These are phyloP conservation scores for Plasmodium fragile DNA, from an alignment of 169 alveolate genomes.

Conservation along the genomic window DNA sequence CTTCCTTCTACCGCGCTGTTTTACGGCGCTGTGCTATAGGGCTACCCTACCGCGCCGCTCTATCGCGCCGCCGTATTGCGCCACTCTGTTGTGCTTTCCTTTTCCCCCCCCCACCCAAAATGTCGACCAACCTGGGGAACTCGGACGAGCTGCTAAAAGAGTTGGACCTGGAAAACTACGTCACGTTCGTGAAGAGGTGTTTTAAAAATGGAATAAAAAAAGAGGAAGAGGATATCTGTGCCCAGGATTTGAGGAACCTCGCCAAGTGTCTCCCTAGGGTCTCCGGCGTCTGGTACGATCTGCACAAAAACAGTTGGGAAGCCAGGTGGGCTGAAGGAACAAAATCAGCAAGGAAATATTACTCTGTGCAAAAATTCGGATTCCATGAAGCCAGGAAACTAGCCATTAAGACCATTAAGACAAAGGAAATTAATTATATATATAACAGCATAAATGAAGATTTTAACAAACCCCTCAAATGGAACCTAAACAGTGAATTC, in stretches of 20 bases:
- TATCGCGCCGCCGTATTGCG: no score
- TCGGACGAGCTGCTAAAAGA: slow-evolving; percentile 57
- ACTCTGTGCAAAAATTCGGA: slow-evolving; percentile 86
- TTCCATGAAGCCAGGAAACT: slow-evolving; percentile 86
- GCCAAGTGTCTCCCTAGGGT: slow-evolving; percentile 86
- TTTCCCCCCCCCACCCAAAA: slow-evolving; percentile 1
- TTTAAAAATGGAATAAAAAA: slow-evolving; percentile 39
- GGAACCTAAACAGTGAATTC: slow-evolving; percentile 52
- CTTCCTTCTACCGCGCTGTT: neutral
- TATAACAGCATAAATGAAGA: slow-evolving; percentile 56
- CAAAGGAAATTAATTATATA: slow-evolving; percentile 68
- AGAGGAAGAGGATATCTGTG: slow-evolving; percentile 51
- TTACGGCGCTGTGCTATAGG: no score
- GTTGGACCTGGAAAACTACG: slow-evolving; percentile 42
- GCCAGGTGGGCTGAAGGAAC: slow-evolving; percentile 87
- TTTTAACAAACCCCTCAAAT: slow-evolving; percentile 33
- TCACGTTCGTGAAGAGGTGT: slow-evolving; percentile 34
- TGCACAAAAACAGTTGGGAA: slow-evolving; percentile 86
- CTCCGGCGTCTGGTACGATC: slow-evolving; percentile 86
- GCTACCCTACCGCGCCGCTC: neutral
- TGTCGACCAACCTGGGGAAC: slow-evolving; percentile 15
- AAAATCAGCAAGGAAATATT: slow-evolving; percentile 84
- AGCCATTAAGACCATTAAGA: slow-evolving; percentile 84
- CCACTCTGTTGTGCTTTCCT: neutral
- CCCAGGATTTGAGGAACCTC: slow-evolving; percentile 82